Evolutionary conservation across 202 grass and related monocot species (phyloP).

Genomic region (Panicum virgatum): DNA sequence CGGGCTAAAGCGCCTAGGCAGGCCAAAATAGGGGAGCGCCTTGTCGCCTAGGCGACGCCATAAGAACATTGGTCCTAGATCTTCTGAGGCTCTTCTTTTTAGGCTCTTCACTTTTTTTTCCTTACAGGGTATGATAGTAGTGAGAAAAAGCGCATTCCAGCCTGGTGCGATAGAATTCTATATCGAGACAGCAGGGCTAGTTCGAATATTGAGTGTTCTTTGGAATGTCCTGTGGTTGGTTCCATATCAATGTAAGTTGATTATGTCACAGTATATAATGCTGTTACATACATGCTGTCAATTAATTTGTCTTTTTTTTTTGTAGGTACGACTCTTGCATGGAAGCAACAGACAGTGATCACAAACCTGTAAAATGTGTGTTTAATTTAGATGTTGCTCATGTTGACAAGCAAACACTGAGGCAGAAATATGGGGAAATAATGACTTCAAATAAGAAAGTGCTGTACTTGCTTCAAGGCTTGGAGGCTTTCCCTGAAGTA

Average conservation of each 20-base stretch:
- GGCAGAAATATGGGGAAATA: constrained; percentile 69
- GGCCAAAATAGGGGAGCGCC: too few relatives aligned
- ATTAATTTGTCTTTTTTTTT: constrained; percentile 24
- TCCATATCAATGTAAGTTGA: constrained; percentile 84
- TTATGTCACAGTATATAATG: constrained; percentile 18
- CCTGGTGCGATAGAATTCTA: constrained; percentile 91
- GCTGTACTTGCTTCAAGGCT: constrained; percentile 42
- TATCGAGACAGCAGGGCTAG: constrained; percentile 70
- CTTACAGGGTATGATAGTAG: constrained; percentile 81
- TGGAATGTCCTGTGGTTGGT: constrained; percentile 78
- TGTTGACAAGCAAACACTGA: constrained; percentile 66
- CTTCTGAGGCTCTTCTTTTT: constrained; percentile 7
- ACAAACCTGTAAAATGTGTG: constrained; percentile 86
- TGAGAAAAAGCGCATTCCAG: constrained; percentile 92
- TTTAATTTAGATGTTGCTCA: constrained; percentile 87
- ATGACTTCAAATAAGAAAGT: constrained; percentile 64
- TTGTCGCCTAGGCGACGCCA: too few relatives aligned
- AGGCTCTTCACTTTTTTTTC: background rate
- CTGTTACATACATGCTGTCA: background rate
- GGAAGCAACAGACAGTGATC: constrained; percentile 86
- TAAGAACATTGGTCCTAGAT: too few relatives aligned
- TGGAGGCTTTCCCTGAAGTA: constrained; percentile 57
- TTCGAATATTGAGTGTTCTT: constrained; percentile 57
- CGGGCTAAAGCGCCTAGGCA: too few relatives aligned
- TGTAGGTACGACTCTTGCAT: constrained; percentile 94